Percentiles rank a stretch among this genome's conserved stretches.
These are phyloP conservation scores for Claviceps pazoutovae DNA, from an alignment of 2,329 filamentous ascomycete genomes.

Conservation along the genomic window DNA sequence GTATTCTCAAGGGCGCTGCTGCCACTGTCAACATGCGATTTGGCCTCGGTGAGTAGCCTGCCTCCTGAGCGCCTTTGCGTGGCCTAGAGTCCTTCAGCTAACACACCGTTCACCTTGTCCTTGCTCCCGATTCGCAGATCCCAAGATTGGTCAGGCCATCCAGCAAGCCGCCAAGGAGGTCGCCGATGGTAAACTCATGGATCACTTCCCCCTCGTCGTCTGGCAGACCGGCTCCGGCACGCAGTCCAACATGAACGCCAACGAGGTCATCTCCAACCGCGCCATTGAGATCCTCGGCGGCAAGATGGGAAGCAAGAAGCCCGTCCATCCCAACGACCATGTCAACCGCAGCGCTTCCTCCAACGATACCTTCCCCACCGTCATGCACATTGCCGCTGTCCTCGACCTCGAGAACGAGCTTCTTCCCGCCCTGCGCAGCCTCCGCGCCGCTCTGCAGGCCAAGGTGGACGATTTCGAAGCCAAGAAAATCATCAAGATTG, in stretches of 20 bases:
- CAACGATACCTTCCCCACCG: slow-evolving; percentile 98
- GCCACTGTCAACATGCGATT: slow-evolving; percentile 91
- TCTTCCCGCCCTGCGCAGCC: slow-evolving; percentile 66
- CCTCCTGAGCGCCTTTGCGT: too few species aligned
- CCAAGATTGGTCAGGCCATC: slow-evolving; percentile 81
- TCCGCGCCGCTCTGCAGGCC: slow-evolving; percentile 70
- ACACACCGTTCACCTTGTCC: too few species aligned
- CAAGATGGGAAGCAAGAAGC: slow-evolving; percentile 90
- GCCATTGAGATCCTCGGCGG: slow-evolving; percentile 96
- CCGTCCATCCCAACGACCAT: slow-evolving; percentile 97
- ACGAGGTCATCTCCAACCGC: slow-evolving; percentile 98
- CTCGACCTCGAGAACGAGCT: slow-evolving; percentile 81
- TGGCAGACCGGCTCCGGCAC: slow-evolving; percentile 99
- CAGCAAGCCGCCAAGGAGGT: slow-evolving; percentile 91
- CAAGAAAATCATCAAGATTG: slow-evolving; percentile 94
- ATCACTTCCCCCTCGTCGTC: slow-evolving; percentile 96
- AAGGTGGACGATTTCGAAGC: slow-evolving; percentile 80
- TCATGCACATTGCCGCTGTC: slow-evolving; percentile 98
- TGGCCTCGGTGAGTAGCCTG: slow-evolving; percentile 50
- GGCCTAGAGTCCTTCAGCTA: too few species aligned
- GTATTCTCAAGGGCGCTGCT: slow-evolving; percentile 92
- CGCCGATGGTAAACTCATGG: slow-evolving; percentile 79
- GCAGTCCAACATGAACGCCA: slow-evolving; percentile 99
- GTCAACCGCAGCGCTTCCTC: slow-evolving; percentile 98
- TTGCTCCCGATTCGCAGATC: slow-evolving; percentile 16